These are phyloP conservation scores for Colletotrichum camelliae DNA, from an alignment of 2,329 filamentous ascomycete species.

Conservation along the genomic window DNA sequence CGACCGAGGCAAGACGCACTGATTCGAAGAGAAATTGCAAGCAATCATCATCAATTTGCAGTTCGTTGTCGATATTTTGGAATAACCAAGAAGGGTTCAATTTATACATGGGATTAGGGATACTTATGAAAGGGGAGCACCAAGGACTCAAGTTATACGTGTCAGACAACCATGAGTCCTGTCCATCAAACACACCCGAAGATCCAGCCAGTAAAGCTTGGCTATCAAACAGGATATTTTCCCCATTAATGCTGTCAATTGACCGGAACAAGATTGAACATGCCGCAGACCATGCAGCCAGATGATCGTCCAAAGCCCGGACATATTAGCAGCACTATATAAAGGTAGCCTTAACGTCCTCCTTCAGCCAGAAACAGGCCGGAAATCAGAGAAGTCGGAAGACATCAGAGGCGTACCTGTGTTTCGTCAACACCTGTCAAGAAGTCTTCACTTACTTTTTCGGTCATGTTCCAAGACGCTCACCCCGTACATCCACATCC, in stretches of 20 bases:
- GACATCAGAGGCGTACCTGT: accelerated
- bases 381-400: accelerated
- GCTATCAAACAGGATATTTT: too few relatives aligned
- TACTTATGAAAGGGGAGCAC: accelerated
- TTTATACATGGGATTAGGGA: background rate
- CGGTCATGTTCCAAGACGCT: background rate
- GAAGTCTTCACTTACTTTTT: accelerated
- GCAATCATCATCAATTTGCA: too few relatives aligned
- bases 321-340: accelerated
- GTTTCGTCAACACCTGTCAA: background rate
- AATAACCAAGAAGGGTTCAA: background rate
- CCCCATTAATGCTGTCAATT: background rate
- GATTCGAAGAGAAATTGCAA: background rate
- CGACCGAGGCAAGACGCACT: background rate
- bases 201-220: background rate
- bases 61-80: background rate
- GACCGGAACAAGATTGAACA: accelerated
- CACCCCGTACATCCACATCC: accelerated
- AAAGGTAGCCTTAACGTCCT: accelerated
- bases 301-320: background rate
- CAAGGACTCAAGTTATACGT: accelerated
- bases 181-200: accelerated
- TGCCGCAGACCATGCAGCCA: accelerated
- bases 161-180: background rate
- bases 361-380: accelerated